These are phyloP conservation scores for Pleurotus ostreatus DNA, from an alignment of 768 basidiomycete genomes.

Conservation along the genomic window DNA sequence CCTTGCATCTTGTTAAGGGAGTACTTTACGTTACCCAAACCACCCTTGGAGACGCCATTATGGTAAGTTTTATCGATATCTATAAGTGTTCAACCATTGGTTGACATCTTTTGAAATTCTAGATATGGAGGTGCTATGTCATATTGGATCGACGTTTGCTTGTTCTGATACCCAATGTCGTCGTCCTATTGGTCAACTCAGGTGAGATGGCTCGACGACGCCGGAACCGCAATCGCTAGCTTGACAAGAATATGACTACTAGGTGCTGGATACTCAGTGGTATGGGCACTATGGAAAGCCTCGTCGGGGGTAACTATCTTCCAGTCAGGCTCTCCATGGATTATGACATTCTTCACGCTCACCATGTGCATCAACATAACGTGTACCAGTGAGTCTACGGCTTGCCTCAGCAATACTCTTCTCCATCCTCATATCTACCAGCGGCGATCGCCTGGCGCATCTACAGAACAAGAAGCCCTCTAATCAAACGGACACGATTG, in stretches of 20 bases:
- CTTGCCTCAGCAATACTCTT: not conserved
- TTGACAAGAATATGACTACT: not conserved
- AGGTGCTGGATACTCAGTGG: not conserved
- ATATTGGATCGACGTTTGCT: not conserved
- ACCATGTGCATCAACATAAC: not conserved
- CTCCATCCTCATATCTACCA: not conserved
- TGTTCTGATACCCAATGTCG: not conserved
- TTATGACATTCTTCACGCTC: not conserved
- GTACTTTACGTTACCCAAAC: not conserved
- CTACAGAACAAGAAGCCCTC: not conserved
- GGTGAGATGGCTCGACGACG: not conserved
- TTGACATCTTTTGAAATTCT: not conserved
- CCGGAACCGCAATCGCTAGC: not conserved
- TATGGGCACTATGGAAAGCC: not conserved
- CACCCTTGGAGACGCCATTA: not conserved
- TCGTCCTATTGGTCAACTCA: not conserved
- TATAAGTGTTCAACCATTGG: not conserved
- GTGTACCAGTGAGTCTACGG: not conserved
- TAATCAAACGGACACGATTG: not conserved
- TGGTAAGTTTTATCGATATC: not conserved
- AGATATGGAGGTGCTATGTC: not conserved
- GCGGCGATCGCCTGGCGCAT: not conserved
- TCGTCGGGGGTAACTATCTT: not conserved
- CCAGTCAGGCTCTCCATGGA: not conserved
- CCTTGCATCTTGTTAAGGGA: not conserved